These are phyloP conservation scores for Phytopythium chamaehyphon DNA, from an alignment of 352 stramenopile genomes.

Conservation along the genomic window DNA sequence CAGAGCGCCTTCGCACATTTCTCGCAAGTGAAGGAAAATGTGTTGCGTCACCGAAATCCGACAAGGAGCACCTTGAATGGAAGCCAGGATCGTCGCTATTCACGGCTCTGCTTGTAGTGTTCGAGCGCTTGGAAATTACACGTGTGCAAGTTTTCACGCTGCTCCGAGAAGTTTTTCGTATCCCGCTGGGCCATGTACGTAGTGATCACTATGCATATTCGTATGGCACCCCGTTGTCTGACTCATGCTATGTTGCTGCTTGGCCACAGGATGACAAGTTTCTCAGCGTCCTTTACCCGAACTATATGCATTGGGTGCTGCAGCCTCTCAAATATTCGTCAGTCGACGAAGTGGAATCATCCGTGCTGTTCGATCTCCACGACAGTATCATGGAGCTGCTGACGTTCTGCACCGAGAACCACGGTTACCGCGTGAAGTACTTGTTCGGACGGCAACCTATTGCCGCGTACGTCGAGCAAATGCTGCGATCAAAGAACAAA, in stretches of 20 bases:
- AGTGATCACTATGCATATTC: too few relatives aligned
- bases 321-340: conserved; percentile 71
- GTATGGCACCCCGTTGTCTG: too few relatives aligned
- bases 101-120: conserved; percentile 60
- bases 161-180: conserved; percentile 68
- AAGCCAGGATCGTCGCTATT: conserved; percentile 66
- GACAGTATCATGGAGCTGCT: conserved; percentile 83
- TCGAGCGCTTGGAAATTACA: conserved; percentile 58
- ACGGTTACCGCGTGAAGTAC: conserved; percentile 87
- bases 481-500: conserved; percentile 82
- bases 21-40: conserved; percentile 71
- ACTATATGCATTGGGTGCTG: conserved; percentile 85
- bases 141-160: conserved; percentile 66
- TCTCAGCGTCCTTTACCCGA: conserved; percentile 80
- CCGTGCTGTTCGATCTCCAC: conserved; percentile 67
- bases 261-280: conserved; percentile 77
- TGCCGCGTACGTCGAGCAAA: conserved; percentile 62
- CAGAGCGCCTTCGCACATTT: conserved; percentile 59
- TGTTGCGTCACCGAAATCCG: conserved; percentile 45
- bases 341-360: conserved; percentile 22
- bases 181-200: conserved; percentile 59
- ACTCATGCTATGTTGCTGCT: too few relatives aligned
- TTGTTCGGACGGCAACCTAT: conserved; percentile 78
- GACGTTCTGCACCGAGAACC: conserved; percentile 81
- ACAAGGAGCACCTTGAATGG: conserved; percentile 66